phyloP scores from a whole-genome alignment of 2,329 filamentous ascomycete species.

The Exophiala xenobiotica region DNA sequence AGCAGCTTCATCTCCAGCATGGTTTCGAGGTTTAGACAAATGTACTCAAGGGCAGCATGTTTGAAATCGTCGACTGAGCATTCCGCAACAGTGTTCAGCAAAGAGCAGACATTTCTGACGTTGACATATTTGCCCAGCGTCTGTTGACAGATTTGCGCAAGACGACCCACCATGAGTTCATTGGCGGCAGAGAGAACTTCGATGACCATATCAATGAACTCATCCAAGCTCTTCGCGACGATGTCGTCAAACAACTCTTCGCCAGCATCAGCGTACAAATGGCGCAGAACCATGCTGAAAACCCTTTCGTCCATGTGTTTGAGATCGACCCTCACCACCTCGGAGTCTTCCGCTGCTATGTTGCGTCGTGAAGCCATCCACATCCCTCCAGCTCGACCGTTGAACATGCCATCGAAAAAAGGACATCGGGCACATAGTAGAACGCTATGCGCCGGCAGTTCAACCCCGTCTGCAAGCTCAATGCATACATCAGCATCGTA shows the following conservation, averaged over 20 bases:
- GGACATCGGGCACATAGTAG: slow-evolving; percentile 81
- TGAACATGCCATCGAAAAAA: slow-evolving; percentile 87
- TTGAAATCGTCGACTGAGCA: slow-evolving; percentile 85
- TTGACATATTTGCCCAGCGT: slow-evolving; percentile 63
- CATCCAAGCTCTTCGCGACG: slow-evolving; percentile 69
- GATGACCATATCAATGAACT: slow-evolving; percentile 84
- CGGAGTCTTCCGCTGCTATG: slow-evolving; percentile 42
- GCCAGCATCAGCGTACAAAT: slow-evolving; percentile 81
- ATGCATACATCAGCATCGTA: slow-evolving; percentile 76
- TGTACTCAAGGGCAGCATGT: slow-evolving; percentile 81
- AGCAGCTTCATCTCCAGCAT: slow-evolving; percentile 78
- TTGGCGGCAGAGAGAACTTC: slow-evolving; percentile 89
- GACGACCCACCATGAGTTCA: slow-evolving; percentile 88
- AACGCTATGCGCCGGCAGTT: slow-evolving; percentile 70
- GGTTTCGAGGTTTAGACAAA: slow-evolving; percentile 85
- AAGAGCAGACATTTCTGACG: slow-evolving; percentile 77
- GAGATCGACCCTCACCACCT: slow-evolving; percentile 70
- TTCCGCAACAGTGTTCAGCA: slow-evolving; percentile 82
- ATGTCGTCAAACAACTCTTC: slow-evolving; percentile 78
- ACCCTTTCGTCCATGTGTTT: slow-evolving; percentile 72
- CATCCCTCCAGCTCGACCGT: slow-evolving; percentile 78
- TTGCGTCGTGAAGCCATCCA: slow-evolving; percentile 76
- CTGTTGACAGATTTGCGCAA: slow-evolving; percentile 86
- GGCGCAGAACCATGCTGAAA: slow-evolving; percentile 75
- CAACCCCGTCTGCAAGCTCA: slow-evolving; percentile 71